Evolutionary conservation across 179 eudicot genomes (phyloP).

Genomic region (Beta lomatogona): DNA sequence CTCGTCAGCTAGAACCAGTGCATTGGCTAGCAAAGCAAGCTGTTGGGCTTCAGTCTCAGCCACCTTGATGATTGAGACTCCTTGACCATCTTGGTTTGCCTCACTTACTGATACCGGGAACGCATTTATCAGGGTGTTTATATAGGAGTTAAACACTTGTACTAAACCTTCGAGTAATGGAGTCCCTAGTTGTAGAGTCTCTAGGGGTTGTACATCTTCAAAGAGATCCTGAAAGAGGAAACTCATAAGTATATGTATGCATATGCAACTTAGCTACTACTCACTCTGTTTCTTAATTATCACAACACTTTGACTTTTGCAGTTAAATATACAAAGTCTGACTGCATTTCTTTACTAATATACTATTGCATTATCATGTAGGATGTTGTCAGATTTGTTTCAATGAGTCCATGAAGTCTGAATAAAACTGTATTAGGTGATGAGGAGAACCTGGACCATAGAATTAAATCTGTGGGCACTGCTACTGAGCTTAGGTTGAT

Average conservation of each 20-base stretch:
- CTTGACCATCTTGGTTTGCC: slow-evolving; percentile 65
- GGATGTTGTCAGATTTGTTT: too few relatives aligned
- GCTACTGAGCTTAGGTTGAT: slow-evolving; percentile 65
- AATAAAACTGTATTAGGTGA: neutral
- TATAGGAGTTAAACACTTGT: slow-evolving; percentile 62
- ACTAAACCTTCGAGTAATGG: slow-evolving; percentile 70
- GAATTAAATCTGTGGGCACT: slow-evolving; percentile 75
- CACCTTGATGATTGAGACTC: slow-evolving; percentile 56
- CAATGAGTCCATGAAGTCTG: neutral
- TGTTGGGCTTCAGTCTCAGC: slow-evolving; percentile 85
- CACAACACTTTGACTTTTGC: too few relatives aligned
- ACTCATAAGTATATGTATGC: neutral
- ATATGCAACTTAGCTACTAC: neutral
- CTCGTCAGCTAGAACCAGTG: slow-evolving; percentile 76
- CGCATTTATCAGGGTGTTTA: slow-evolving; percentile 65
- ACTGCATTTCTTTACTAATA: too few relatives aligned
- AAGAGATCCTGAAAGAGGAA: slow-evolving; percentile 57
- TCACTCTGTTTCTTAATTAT: too few relatives aligned
- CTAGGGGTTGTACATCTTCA: slow-evolving; percentile 74
- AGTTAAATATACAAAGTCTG: too few relatives aligned
- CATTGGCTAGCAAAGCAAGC: slow-evolving; percentile 71
- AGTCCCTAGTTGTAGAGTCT: slow-evolving; percentile 53
- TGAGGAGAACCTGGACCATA: slow-evolving; percentile 66
- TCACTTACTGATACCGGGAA: slow-evolving; percentile 71
- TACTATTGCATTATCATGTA: too few relatives aligned